Base-by-base conservation (phyloP, 192 early-diverging fungal species). In the Gonapodya sp. region DNA sequence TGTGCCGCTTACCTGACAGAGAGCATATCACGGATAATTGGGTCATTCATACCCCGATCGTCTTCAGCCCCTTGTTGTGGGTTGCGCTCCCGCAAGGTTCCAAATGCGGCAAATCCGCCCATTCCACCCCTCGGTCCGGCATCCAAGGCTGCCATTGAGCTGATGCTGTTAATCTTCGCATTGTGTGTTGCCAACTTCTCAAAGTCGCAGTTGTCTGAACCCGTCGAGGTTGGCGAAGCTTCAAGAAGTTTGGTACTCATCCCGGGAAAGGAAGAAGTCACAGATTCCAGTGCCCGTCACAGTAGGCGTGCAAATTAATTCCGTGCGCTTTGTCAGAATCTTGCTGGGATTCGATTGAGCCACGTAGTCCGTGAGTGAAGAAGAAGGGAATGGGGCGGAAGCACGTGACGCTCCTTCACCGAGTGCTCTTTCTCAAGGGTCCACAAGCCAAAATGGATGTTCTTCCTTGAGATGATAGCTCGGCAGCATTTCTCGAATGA, bases 11-110 rank as follows among this genome's bases (percentile, higher is more conserved):
- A 77, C 75, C 75, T 2, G 8, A 8, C 34, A 14, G 75, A 18
- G 8, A 77, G 75, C 2, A 77, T 77, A 14, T 77, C 75, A 14
- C 34, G 75, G 31, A 77, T 77, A 14, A 77, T 77, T 34, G 75
- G 75, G 34, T 77, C 75, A 33, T 77, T 77, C 75, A 34, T 77
- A 16, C 34, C 30, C 30, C 18, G 75, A 33, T 77, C 75, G 75
- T 64, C 46, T 8, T 64, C 46, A 8, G 46, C 24, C 46, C 8
- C 46, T 16, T 64, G 8, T 24, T 64, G 46, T 24, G 46, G 8
- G n/a, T n/a, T n/a, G n/a, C n/a, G n/a, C 8, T 64, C 46, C 46
- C 24, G 8, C 8, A 8, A 8, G 46, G 8, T 24, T 24, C 46
- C 46, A 64, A 8, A 64, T 64, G 8, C 46, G 24, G 24, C 46